Base-by-base conservation (phyloP, 495 filamentous ascomycete genomes). In the Aspergillus kassunensis region DNA sequence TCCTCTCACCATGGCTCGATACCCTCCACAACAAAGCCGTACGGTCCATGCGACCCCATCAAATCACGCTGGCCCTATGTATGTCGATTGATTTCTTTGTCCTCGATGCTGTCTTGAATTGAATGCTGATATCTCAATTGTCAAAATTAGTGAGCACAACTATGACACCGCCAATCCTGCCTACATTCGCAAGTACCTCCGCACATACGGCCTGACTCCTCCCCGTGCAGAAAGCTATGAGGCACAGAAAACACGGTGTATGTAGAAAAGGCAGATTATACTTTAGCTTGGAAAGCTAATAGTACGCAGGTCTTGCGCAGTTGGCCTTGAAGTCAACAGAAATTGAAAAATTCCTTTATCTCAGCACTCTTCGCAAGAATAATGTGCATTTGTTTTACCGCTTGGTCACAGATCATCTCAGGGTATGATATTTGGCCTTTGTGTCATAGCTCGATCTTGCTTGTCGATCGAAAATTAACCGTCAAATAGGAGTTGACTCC, bases 351-450 rank as follows among this genome's bases (percentile, higher is more conserved):
- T 98, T 93, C 69, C 82, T 92, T 40, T 98, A 97, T 70, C 78
- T 98, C 64, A 90, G 88, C 59, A 80, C 84, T 23, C 79, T 98
- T 64, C 88, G 92, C 72, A 86, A 83, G 62, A 86, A 89, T 58
- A 96, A 97, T 70, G 81, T 87, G 29, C 89, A 97, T 68, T 80
- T 98, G 42, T 98, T 97, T 77, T 98, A 96, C 78, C 82, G 93
- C 57, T 76, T 98, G 57, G 78, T 97, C 55, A 89, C 91, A 53
- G 86, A 92, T 67, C 87, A 97, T 72, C 82, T 96, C 58, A 87
- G 77, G 74, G 85, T 87, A 40, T 35, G 51, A 53, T 24, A 27
- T n/a, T 35, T 21, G 16, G 19, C 18, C 13, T 21, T 43, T 46
- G 31, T 31, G 19, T 13, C 29, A 41, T 36, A 19, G 33, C 15